phyloP scores from a whole-genome alignment of 2,329 filamentous ascomycete species.

The Fonsecaea nubica region DNA sequence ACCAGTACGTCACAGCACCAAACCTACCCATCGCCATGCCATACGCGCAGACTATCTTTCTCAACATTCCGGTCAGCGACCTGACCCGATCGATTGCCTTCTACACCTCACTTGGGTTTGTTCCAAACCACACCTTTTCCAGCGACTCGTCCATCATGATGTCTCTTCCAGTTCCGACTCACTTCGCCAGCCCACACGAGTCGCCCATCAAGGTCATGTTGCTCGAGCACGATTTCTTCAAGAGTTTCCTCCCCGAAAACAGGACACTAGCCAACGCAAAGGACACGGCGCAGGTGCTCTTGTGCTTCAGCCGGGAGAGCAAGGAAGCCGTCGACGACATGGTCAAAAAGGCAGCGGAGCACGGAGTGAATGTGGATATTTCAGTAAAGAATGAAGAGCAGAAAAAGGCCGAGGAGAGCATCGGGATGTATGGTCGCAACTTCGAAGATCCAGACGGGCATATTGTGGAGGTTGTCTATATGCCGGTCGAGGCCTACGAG shows the following conservation, averaged over 20 bases:
- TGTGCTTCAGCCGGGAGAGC: slow-evolving; percentile 24
- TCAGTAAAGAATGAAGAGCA: slow-evolving; percentile 6
- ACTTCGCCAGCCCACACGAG: not conserved
- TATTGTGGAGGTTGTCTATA: slow-evolving; percentile 25
- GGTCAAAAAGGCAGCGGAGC: slow-evolving; percentile 12
- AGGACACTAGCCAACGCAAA: slow-evolving; percentile 13
- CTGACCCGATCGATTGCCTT: slow-evolving; percentile 30
- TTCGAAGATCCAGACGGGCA: slow-evolving; percentile 30
- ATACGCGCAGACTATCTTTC: slow-evolving; percentile 27
- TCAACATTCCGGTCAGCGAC: slow-evolving; percentile 33
- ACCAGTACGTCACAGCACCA: not conserved
- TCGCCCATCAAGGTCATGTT: not conserved
- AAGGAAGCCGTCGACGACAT: slow-evolving; percentile 26
- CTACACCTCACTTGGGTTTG: slow-evolving; percentile 35
- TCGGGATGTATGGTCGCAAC: slow-evolving; percentile 24
- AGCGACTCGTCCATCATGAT: slow-evolving; percentile 16
- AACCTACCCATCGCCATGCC: not conserved
- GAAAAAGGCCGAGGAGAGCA: slow-evolving; percentile 2
- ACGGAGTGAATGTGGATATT: slow-evolving; percentile 22
- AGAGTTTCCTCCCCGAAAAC: not conserved
- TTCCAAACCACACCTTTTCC: slow-evolving; percentile 35
- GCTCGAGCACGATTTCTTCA: not conserved
- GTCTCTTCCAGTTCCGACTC: slow-evolving; percentile 22
- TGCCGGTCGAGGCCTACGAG: slow-evolving; percentile 20
- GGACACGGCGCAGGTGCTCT: slow-evolving; percentile 20